Evolutionary conservation across 495 filamentous ascomycete species (phyloP), one percentile per base, ranked within the genome.

Genomic region (Cairneyella variabilis): DNA sequence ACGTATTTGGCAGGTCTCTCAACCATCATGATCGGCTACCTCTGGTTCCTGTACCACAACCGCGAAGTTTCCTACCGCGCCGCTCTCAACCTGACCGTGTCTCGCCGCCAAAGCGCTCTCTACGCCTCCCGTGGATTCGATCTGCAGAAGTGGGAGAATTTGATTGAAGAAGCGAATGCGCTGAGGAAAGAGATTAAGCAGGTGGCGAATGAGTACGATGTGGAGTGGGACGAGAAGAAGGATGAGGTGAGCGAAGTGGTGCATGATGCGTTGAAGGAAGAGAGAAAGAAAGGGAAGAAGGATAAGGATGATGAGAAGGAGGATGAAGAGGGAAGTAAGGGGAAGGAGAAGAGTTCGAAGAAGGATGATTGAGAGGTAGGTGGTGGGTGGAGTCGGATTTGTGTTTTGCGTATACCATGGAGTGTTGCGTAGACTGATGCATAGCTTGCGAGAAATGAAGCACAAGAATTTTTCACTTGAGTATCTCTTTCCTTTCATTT

Each of bases 11-110:
- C 88, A 10, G 89, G 88, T 11, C 74, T 95, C 55, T 80, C 82
- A 6, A 89, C 86, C 14, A 77, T 95, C 65, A 93, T 97, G 73
- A 82, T 84, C 32, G 90, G 90, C 22, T 97, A 96, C 59, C 71
- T 95, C 56, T 96, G 90, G 86, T 96, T 97, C 62, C 75, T 97
- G 10, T 95, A 91, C 67, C 86, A 95, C 65, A 95, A 91, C 68
- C 83, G 89, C 38, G 90, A 95, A 69, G 85, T 95, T 17, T 86
- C 79, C 37, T 96, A 96, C 69, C 83, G 84, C 53, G 83, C 84
- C 5, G 90, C 90, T 20, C 78, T 95, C 63, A 93, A 93, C 62
- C 78, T 91, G 52, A 95, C 91, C 1, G 85, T 97, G 30, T 88
- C 79, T 37, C 71, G 83, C 17, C 76, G 91, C 3, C 91, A 96